Conservation (phyloP, 441 rosid species). For the Adansonia grandidieri region DNA sequence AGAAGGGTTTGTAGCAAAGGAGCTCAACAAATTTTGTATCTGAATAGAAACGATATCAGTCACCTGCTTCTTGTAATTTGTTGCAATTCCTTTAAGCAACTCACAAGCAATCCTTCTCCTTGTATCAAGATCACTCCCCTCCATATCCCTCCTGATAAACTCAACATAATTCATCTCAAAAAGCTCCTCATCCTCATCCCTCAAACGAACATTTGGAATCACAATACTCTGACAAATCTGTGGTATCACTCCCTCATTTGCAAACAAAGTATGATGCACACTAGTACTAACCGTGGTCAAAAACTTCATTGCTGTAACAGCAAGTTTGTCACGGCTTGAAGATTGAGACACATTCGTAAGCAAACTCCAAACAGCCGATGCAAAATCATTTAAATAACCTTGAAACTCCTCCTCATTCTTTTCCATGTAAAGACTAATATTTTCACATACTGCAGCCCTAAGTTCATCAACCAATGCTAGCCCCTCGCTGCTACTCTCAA, state of each 20-base stretch:
- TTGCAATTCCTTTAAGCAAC: slow-evolving; percentile 86
- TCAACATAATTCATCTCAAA: slow-evolving; percentile 95
- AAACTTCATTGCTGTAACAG: slow-evolving; percentile 88
- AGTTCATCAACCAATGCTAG: slow-evolving; percentile 66
- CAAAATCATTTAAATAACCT: slow-evolving; percentile 68
- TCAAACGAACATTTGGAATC: slow-evolving; percentile 86
- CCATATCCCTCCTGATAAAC: slow-evolving; percentile 98
- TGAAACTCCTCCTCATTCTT: slow-evolving; percentile 91
- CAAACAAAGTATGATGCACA: slow-evolving; percentile 86
- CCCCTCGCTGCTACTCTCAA: slow-evolving; percentile 67
- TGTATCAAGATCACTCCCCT: slow-evolving; percentile 96
- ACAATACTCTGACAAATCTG: slow-evolving; percentile 90
- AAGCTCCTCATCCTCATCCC: slow-evolving; percentile 93
- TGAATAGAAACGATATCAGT: slow-evolving; percentile 68
- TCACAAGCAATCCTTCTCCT: slow-evolving; percentile 98
- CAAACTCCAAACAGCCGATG: slow-evolving; percentile 85
- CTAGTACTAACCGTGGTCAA: slow-evolving; percentile 92
- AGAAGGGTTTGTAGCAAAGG: slow-evolving; percentile 65
- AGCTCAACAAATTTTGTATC: slow-evolving; percentile 71
- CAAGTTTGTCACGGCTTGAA: slow-evolving; percentile 74
- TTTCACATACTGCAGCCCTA: slow-evolving; percentile 89
- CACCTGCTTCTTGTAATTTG: slow-evolving; percentile 72
- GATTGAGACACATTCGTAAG: slow-evolving; percentile 72
- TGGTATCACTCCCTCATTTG: slow-evolving; percentile 69
- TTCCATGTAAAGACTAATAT: slow-evolving; percentile 92